Conservation (phyloP, 2,329 filamentous ascomycete species). For the Botrytis pseudocinerea region DNA sequence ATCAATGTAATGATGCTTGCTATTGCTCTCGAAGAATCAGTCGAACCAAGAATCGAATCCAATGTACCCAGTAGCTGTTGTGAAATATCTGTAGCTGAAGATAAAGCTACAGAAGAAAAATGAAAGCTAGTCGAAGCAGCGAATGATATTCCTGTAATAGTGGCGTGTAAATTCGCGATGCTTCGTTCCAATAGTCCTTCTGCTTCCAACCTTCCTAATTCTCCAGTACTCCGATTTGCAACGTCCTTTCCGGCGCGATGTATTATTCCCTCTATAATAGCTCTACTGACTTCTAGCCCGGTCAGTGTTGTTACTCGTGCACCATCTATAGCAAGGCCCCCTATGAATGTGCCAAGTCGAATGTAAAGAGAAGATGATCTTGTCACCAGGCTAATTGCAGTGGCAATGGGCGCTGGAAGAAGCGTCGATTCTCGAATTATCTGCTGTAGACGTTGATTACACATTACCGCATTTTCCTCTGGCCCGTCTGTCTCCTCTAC, state of each 20-base stretch:
- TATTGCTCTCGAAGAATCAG: constrained; percentile 68
- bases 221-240: constrained; percentile 38
- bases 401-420: constrained; percentile 58
- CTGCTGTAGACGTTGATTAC: neutral
- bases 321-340: constrained; percentile 42
- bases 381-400: constrained; percentile 60
- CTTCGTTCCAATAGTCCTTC: constrained; percentile 58
- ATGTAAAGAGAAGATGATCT: constrained; percentile 56
- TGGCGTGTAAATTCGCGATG: constrained; percentile 56
- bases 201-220: constrained; percentile 53
- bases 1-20: constrained; percentile 66
- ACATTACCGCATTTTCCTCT: neutral
- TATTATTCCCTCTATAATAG: constrained; percentile 43
- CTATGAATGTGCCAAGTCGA: constrained; percentile 43
- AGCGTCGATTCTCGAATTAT: constrained; percentile 47
- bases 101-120: constrained; percentile 56
- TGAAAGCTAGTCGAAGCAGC: constrained; percentile 63
- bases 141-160: constrained; percentile 60
- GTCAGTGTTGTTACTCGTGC: constrained; percentile 44
- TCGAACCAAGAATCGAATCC: constrained; percentile 66
- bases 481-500: neutral
- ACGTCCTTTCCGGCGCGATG: constrained; percentile 43
- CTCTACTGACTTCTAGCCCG: constrained; percentile 43
- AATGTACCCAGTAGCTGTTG: constrained; percentile 59
- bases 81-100: constrained; percentile 56